phyloP scores from a whole-genome alignment of 257 asterid species.

The Linderniella brevidens region DNA sequence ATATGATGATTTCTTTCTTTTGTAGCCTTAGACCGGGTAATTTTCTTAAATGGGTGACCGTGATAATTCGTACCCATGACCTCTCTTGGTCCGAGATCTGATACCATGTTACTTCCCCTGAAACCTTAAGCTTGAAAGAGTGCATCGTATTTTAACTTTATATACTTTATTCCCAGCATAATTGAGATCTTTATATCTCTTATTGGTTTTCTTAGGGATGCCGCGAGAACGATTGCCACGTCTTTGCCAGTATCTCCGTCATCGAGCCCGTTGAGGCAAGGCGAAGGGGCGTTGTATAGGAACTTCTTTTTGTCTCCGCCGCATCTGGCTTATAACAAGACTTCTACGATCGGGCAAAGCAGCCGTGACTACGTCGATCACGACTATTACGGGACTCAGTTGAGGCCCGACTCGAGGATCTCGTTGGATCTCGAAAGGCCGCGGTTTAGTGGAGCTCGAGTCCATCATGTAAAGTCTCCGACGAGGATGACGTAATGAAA shows the following conservation, averaged over 20 bases:
- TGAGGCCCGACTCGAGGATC: slow-evolving; percentile 38
- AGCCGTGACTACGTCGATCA: slow-evolving; percentile 17
- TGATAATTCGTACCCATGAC: no score
- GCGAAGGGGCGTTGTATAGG: slow-evolving; percentile 31
- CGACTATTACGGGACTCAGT: slow-evolving; percentile 29
- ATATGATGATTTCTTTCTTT: no score
- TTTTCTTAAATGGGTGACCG: no score
- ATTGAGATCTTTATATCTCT: no score
- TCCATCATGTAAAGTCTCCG: slow-evolving; percentile 31
- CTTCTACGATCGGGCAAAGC: slow-evolving; percentile 24
- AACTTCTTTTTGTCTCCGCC: slow-evolving; percentile 69
- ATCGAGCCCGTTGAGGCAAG: slow-evolving; percentile 61
- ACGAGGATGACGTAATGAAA: slow-evolving; percentile 31
- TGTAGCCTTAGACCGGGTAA: no score
- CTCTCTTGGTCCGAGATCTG: no score
- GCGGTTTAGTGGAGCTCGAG: slow-evolving; percentile 29
- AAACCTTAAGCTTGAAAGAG: no score
- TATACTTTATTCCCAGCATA: no score
- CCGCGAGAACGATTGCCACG: slow-evolving; percentile 35
- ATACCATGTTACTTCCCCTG: no score
- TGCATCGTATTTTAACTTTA: no score
- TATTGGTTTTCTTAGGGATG: slow-evolving; percentile 48
- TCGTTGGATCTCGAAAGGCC: slow-evolving; percentile 44
- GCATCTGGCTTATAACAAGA: slow-evolving; percentile 47
- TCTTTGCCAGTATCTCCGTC: slow-evolving; percentile 85